These are phyloP conservation scores for Populus nigra DNA, from an alignment of 345 rosid species.

Conservation along the genomic window DNA sequence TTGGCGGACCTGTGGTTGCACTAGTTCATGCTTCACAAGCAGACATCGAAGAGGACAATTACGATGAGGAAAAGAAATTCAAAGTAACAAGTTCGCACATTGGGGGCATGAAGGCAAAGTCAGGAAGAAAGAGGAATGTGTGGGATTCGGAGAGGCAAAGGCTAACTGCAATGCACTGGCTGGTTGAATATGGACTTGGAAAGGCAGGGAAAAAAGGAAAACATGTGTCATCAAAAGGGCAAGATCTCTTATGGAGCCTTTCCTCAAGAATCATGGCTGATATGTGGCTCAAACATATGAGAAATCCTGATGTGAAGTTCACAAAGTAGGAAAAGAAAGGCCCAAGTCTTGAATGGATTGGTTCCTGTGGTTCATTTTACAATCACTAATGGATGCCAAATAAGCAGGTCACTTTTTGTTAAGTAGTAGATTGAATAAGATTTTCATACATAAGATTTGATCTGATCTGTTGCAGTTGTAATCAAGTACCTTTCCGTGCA, in stretches of 20 bases:
- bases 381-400: not conserved
- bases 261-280: conserved; percentile 91
- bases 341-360: not conserved
- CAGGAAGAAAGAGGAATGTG: conserved; percentile 43
- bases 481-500: not conserved
- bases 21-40: conserved; percentile 46
- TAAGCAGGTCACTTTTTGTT: not conserved
- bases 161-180: conserved; percentile 88
- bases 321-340: conserved; percentile 22
- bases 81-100: conserved; percentile 62
- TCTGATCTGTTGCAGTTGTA: not conserved
- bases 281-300: conserved; percentile 89
- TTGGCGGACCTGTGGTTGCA: conserved; percentile 70
- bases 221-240: conserved; percentile 37
- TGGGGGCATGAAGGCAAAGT: conserved; percentile 54
- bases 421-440: not conserved
- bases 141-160: conserved; percentile 69
- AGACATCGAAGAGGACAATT: conserved; percentile 28
- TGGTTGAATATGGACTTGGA: conserved; percentile 65
- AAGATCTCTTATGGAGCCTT: conserved; percentile 73
- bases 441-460: too few relatives aligned
- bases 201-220: conserved; percentile 61
- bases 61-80: conserved; percentile 52
- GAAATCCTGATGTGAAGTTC: conserved; percentile 82
- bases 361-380: not conserved